Conservation (phyloP, 192 early-diverging fungal genomes). For the Umbelopsis sp. region DNA sequence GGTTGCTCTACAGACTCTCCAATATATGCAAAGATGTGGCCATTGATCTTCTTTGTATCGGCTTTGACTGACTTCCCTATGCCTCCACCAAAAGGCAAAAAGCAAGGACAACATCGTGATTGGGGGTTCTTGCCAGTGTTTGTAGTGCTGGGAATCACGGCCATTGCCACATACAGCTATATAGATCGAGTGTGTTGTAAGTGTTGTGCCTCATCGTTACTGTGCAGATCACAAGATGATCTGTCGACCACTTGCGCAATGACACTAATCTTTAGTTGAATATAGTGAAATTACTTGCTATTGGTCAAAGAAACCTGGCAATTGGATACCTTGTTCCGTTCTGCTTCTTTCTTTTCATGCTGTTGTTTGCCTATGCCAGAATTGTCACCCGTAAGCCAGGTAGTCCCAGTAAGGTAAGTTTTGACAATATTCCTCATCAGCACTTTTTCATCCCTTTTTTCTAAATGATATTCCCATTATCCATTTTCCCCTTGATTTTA, state of each 20-base stretch:
- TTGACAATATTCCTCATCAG: too few relatives aligned
- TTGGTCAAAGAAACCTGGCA: slow-evolving; percentile 18
- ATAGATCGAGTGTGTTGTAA: slow-evolving; percentile 28
- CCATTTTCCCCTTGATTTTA: background rate
- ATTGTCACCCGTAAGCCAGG: slow-evolving; percentile 46
- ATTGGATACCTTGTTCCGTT: slow-evolving; percentile 42
- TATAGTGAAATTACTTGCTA: slow-evolving; percentile 26
- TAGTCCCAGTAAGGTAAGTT: slow-evolving; percentile 44
- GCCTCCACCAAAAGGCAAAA: slow-evolving; percentile 27
- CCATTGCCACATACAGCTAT: slow-evolving; percentile 31
- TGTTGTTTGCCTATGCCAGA: slow-evolving; percentile 46
- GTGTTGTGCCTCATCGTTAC: background rate
- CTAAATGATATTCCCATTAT: too few relatives aligned
- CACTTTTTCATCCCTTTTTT: too few relatives aligned
- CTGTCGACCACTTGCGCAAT: background rate
- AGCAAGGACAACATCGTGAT: slow-evolving; percentile 29
- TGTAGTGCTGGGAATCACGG: slow-evolving; percentile 23
- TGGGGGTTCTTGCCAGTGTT: slow-evolving; percentile 35
- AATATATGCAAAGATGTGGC: slow-evolving; percentile 22
- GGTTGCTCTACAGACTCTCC: slow-evolving; percentile 19
- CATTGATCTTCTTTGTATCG: slow-evolving; percentile 28
- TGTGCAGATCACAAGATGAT: background rate
- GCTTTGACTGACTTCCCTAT: slow-evolving; percentile 28
- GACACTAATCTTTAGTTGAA: background rate
- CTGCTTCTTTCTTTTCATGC: slow-evolving; percentile 38